phyloP scores from a whole-genome alignment of 495 filamentous ascomycete species.

The Aspergillus taichungensis region DNA sequence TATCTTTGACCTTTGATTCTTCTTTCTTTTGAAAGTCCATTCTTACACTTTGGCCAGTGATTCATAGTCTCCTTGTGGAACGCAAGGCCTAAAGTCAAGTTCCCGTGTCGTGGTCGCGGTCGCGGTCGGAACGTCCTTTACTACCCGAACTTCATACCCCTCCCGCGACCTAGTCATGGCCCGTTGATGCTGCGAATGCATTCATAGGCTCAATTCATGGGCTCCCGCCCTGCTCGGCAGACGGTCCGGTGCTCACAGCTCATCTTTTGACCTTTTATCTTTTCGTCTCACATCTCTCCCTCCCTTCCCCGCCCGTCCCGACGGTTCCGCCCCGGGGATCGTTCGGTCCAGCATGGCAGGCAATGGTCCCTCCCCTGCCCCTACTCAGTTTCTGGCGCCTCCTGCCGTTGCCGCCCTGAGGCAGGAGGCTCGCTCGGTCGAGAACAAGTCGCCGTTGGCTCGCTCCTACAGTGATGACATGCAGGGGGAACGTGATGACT shows the following conservation, averaged over 20 bases:
- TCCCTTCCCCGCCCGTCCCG: slow-evolving; percentile 2
- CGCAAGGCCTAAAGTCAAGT: no score
- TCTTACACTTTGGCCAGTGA: no score
- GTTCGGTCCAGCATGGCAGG: slow-evolving; percentile 33
- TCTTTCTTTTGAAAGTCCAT: neutral
- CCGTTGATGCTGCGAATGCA: slow-evolving; percentile 38
- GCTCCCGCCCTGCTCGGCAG: slow-evolving; percentile 43
- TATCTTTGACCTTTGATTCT: slow-evolving; percentile 3
- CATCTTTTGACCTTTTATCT: slow-evolving; percentile 3
- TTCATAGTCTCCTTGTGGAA: no score
- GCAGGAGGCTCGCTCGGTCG: slow-evolving; percentile 39
- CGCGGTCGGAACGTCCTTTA: no score
- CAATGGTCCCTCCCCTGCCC: slow-evolving; percentile 25
- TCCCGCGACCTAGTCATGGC: slow-evolving; percentile 29
- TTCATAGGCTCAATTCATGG: slow-evolving; percentile 34
- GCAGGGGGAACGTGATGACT: slow-evolving; percentile 75
- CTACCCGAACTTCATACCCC: neutral
- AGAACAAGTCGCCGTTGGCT: slow-evolving; percentile 41
- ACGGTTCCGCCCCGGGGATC: neutral
- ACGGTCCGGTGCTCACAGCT: slow-evolving; percentile 33
- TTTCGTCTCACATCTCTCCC: neutral
- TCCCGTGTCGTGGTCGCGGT: no score
- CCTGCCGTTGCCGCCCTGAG: slow-evolving; percentile 46
- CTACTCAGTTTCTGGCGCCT: slow-evolving; percentile 37
- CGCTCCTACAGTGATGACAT: slow-evolving; percentile 58